Conservation (phyloP, 345 rosid species). For the Anacardium occidentale region DNA sequence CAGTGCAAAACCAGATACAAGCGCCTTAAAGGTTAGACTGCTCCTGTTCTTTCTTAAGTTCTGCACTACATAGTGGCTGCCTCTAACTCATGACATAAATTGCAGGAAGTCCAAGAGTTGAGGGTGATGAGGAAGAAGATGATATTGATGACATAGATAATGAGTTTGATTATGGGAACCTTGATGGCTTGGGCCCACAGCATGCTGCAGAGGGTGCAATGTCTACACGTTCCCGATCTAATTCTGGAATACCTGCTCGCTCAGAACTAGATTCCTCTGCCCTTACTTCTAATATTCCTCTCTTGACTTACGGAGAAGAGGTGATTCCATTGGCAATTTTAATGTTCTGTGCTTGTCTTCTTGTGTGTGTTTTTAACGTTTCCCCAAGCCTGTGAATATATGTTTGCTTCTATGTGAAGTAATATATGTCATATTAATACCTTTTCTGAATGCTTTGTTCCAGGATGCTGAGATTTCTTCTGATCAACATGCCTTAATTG, state of each 20-base stretch:
- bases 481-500: conserved; percentile 83
- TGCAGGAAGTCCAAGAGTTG: conserved; percentile 91
- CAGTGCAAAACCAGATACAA: conserved; percentile 93
- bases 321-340: conserved; percentile 32
- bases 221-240: conserved; percentile 44
- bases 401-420: not conserved
- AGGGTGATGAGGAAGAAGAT: conserved; percentile 96
- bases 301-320: conserved; percentile 87
- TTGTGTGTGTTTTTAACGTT: not conserved
- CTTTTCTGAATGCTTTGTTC: conserved; percentile 16
- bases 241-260: conserved; percentile 43
- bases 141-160: conserved; percentile 88
- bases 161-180: conserved; percentile 66
- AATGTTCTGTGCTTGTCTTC: conserved; percentile 7
- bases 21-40: conserved; percentile 74
- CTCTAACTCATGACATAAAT: conserved; percentile 17
- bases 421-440: conserved; percentile 4
- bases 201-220: conserved; percentile 60
- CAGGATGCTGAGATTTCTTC: conserved; percentile 84
- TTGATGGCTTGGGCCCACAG: conserved; percentile 58
- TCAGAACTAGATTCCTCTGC: conserved; percentile 74
- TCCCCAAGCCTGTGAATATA: not conserved
- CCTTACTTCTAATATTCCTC: conserved; percentile 69
- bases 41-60: conserved; percentile 6
- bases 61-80: not conserved